phyloP scores from a whole-genome alignment of 768 basidiomycete species.

The Lactarius hatsudake region DNA sequence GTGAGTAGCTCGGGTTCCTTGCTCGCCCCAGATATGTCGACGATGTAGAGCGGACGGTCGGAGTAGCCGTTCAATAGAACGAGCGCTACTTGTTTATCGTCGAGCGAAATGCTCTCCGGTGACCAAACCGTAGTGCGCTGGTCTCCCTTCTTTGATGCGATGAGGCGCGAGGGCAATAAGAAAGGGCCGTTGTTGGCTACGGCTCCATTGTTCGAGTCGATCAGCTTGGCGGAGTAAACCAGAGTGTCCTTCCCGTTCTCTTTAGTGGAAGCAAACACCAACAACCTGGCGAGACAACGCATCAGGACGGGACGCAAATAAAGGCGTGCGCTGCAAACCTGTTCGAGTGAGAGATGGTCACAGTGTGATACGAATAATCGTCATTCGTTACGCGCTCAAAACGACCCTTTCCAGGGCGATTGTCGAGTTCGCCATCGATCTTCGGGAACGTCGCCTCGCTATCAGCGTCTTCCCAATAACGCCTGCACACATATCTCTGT shows the following conservation, averaged over 20 bases:
- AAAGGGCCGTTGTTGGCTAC: slow-evolving; percentile 33
- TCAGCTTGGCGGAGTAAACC: slow-evolving; percentile 36
- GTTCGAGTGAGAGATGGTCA: slow-evolving; percentile 38
- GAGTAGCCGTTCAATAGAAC: slow-evolving; percentile 33
- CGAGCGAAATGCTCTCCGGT: slow-evolving; percentile 37
- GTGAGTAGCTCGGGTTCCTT: slow-evolving; percentile 33
- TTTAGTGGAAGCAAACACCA: slow-evolving; percentile 43
- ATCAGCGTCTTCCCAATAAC: slow-evolving; percentile 42
- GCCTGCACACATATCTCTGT: slow-evolving; percentile 30
- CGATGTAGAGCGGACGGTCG: slow-evolving; percentile 35
- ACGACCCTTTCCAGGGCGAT: slow-evolving; percentile 40
- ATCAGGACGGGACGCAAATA: background rate
- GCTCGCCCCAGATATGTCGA: slow-evolving; percentile 35
- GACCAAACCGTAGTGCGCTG: slow-evolving; percentile 35
- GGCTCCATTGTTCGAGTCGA: slow-evolving; percentile 36
- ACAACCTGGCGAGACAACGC: slow-evolving; percentile 30
- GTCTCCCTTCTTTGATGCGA: slow-evolving; percentile 35
- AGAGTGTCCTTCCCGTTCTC: slow-evolving; percentile 41
- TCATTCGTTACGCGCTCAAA: slow-evolving; percentile 45
- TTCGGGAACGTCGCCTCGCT: slow-evolving; percentile 32
- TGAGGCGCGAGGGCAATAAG: slow-evolving; percentile 35
- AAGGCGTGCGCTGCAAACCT: slow-evolving; percentile 29
- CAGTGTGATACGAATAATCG: slow-evolving; percentile 33
- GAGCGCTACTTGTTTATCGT: slow-evolving; percentile 40
- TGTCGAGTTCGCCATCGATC: slow-evolving; percentile 41